Evolutionary conservation across 108 stramenopile genomes (phyloP), one percentile per base, ranked within the genome.

Genomic region (Conticribra guillardii): DNA sequence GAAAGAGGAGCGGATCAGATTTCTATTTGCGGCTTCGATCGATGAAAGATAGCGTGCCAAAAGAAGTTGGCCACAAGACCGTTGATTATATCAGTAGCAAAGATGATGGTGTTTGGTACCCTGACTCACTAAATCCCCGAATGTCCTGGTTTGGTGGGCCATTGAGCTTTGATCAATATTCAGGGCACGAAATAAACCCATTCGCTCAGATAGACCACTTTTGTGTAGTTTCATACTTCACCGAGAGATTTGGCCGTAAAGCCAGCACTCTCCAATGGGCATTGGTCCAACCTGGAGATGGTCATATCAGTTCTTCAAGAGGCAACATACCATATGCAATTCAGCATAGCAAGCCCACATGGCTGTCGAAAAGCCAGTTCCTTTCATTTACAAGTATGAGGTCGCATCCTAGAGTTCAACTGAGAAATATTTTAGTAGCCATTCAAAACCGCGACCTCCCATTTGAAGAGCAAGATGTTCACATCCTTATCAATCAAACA

Each of bases 121-220:
- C 69, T 17, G 69, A 70, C 32, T 9, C 50, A 22, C 24, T 7
- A 60, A 41, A 21, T 17, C 80, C 73, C 26, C 52, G 71, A 1
- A 58, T 82, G 76, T 48, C 71, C 5, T 82, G 82, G 82, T 67
- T 64, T 53, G 76, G 82, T 21, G 76, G 82, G 3, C 19, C 31
- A 27, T 48, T 47, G 53, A 27, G 27, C 18, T 63, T 44, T 56
- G 81, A 82, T 53, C 8, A 33, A 45, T 14, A 47, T 15, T 17
- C 18, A 45, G 54, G 64, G 0, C 31, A 14, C 16, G 73, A 74
- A 49, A 61, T 74, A 17, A 58, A 74, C 44, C 73, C 73, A 32
- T 69, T 60, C 50, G 64, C 24, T 15, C 0, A 21, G 0, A 17
- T 75, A 11, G 64, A 61, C 60, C 55, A 57, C 46, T 54, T 55